These are phyloP conservation scores for Pythium volutum DNA, from an alignment of 352 stramenopile genomes.

Conservation along the genomic window DNA sequence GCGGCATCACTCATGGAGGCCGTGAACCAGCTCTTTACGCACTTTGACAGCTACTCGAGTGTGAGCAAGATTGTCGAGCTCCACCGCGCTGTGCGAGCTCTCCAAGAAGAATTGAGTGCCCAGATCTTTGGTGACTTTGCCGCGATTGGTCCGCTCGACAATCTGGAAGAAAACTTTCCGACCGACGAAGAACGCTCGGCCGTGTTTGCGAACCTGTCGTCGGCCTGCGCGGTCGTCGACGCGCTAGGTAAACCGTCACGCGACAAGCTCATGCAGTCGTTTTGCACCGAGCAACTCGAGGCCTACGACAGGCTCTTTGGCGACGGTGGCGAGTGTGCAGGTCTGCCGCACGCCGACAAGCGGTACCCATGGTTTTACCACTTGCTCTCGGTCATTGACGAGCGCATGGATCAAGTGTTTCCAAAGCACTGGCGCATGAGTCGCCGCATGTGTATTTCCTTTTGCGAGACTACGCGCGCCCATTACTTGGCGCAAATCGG, in stretches of 20 bases:
- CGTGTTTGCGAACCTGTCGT: constrained; percentile 66
- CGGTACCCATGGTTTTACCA: constrained; percentile 84
- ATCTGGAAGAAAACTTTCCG: constrained; percentile 69
- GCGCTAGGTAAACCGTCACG: constrained; percentile 64
- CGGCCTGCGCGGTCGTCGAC: constrained; percentile 64
- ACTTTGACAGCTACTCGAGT: constrained; percentile 95
- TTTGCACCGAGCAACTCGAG: constrained; percentile 64
- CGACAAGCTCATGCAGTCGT: constrained; percentile 68
- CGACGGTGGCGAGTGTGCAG: constrained; percentile 45
- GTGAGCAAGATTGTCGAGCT: constrained; percentile 94
- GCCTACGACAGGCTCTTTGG: constrained; percentile 67
- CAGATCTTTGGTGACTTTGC: constrained; percentile 92
- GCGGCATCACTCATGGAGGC: constrained; percentile 96
- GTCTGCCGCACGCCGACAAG: constrained; percentile 61
- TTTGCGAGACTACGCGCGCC: constrained; percentile 86
- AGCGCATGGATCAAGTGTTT: constrained; percentile 93
- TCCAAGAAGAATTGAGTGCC: constrained; percentile 86
- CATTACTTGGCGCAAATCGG: constrained; percentile 72
- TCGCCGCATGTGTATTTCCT: constrained; percentile 90
- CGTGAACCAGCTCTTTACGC: constrained; percentile 93
- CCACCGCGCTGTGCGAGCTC: constrained; percentile 83
- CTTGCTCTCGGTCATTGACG: constrained; percentile 56
- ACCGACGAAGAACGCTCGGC: constrained; percentile 60
- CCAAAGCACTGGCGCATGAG: constrained; percentile 95
- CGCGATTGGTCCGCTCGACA: constrained; percentile 71